Base-by-base conservation (phyloP, 2,329 filamentous ascomycete genomes). In the Aspergillus ochraceoroseus region DNA sequence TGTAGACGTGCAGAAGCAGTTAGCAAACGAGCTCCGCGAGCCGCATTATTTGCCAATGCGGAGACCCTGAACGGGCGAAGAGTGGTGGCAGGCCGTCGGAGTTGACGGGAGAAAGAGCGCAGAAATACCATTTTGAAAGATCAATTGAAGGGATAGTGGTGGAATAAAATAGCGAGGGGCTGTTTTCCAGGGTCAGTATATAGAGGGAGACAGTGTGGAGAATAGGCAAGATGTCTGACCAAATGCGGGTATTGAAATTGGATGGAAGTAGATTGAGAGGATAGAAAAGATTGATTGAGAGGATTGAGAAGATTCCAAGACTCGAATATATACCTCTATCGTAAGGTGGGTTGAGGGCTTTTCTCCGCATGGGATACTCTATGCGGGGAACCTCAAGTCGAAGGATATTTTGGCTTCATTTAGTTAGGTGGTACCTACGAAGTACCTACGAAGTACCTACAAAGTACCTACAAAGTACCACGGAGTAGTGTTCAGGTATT, bases 1-100 rank as follows among this genome's bases (percentile, higher is more conserved):
- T 95, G 77, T 71, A 79, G 78, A 56, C 73, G 73, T 53, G 81
- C 74, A 62, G 77, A 75, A 49, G 77, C 75, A 48, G 78, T 81
- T 70, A 82, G 77, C 71, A 72, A 76, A 70, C 77, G 75, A 64
- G 73, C 67, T 56, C 72, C 71, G 64, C 68, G 68, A 47, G 71
- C 57, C 38, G 57, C 65, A 57, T 67, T 66, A 25, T n/a, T n/a
- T n/a, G 49, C 44, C 54, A 67, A 52, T 48, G 71, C 67, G 48
- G 59, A 54, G 47, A 57, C 41, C 49, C 55, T 49, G 33, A 51
- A 55, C 29, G 57, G 70, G 53, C 78, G 62, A 51, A 73, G 64
- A 54, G 73, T 71, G 41, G 73, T 70, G 55, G 73, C 68, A 56
- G 74, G 74, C 51, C 75, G 75, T 54, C 70, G 70, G 48, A 79